Evolutionary conservation across 495 filamentous ascomycete species (phyloP).

Genomic region (Saxispiralis lemnorum): DNA sequence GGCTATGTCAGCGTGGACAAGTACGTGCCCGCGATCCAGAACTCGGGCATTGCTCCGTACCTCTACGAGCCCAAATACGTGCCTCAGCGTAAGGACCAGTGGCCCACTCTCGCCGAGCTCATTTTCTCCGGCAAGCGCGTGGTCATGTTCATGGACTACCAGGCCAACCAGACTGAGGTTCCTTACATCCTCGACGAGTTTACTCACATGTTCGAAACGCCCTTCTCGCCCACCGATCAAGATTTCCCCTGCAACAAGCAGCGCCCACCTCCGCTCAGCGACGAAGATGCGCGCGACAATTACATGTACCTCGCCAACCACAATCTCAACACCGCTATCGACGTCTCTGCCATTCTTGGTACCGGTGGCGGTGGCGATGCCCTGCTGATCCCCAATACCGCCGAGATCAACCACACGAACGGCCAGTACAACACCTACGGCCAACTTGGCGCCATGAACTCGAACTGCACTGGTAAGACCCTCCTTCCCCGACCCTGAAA

Average conservation of each 20-base stretch:
- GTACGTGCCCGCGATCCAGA: conserved; percentile 43
- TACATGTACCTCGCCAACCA: conserved; percentile 79
- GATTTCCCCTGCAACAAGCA: conserved; percentile 42
- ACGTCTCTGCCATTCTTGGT: conserved; percentile 29
- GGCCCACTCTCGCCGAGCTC: conserved; percentile 69
- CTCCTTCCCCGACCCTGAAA: not conserved
- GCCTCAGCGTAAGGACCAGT: conserved; percentile 54
- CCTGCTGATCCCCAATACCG: conserved; percentile 54
- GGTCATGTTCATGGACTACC: conserved; percentile 62
- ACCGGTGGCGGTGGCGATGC: conserved; percentile 6
- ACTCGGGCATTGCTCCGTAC: conserved; percentile 48
- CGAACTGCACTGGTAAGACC: conserved; percentile 45
- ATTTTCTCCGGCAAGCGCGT: conserved; percentile 50
- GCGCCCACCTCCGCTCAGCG: conserved; percentile 40
- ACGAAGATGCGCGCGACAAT: conserved; percentile 35
- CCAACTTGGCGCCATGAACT: conserved; percentile 51
- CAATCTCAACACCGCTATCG: conserved; percentile 37
- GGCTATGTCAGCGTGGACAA: conserved; percentile 45
- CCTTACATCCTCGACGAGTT: conserved; percentile 54
- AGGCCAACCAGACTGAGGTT: conserved; percentile 57
- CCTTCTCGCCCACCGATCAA: conserved; percentile 41
- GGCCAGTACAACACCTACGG: conserved; percentile 38
- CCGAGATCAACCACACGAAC: conserved; percentile 51
- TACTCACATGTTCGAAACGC: conserved; percentile 49
- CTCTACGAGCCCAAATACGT: conserved; percentile 53